phyloP scores from a whole-genome alignment of 1,139 yeast genomes.

The Wickerhamiella pararugosa region DNA sequence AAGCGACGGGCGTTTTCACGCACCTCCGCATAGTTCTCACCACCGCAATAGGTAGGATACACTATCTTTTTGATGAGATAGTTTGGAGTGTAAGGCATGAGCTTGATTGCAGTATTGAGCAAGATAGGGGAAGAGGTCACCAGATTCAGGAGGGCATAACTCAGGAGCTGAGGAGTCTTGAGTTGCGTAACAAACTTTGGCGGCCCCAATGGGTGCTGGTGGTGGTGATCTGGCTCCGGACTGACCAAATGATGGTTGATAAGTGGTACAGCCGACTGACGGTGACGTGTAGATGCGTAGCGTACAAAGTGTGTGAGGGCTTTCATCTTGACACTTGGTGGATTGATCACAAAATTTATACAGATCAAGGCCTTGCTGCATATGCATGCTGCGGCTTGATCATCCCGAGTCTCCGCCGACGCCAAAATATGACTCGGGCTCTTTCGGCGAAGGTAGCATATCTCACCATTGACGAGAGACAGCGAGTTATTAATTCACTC shows the following conservation, averaged over 20 bases:
- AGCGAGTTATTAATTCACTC: too few relatives aligned
- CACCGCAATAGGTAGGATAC: conserved; percentile 82
- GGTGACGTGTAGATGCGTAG: conserved; percentile 6
- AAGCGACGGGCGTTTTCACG: conserved; percentile 53
- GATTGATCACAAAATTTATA: not conserved
- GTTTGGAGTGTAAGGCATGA: conserved; percentile 40
- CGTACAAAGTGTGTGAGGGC: conserved; percentile 4
- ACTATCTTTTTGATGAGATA: conserved; percentile 55
- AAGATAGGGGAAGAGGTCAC: conserved; percentile 24
- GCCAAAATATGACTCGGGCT: conserved; percentile 3
- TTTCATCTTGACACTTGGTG: too few relatives aligned
- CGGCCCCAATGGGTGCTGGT: not conserved
- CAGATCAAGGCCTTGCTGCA: not conserved
- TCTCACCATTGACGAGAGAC: too few relatives aligned
- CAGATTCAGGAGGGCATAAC: conserved; percentile 21
- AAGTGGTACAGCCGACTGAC: conserved; percentile 5
- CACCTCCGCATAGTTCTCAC: conserved; percentile 61
- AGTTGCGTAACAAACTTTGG: conserved; percentile 14
- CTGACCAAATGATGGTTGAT: not conserved
- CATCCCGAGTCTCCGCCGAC: conserved; percentile 7
- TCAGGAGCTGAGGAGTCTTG: conserved; percentile 11
- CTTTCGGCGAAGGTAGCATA: too few relatives aligned
- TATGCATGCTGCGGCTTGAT: not conserved
- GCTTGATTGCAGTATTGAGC: conserved; percentile 22
- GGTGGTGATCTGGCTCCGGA: not conserved